Conservation (phyloP, 805 yeast genomes). For the Cephaloascus albidus region DNA sequence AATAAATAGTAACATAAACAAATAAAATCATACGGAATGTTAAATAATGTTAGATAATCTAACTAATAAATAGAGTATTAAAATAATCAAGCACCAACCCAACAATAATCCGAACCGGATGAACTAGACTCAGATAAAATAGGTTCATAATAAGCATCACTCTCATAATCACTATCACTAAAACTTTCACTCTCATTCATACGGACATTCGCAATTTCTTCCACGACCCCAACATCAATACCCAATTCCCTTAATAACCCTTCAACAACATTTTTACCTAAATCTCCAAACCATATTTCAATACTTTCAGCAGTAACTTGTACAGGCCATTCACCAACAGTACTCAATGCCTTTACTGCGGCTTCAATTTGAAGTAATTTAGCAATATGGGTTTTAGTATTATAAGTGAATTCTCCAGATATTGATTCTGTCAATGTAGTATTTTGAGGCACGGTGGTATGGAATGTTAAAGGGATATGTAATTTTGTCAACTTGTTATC, state of each 20-base stretch:
- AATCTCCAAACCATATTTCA: background rate
- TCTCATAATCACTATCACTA: background rate
- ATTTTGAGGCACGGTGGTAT: constrained; percentile 2
- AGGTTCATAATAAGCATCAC: background rate
- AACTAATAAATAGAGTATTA: too few species aligned
- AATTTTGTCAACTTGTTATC: constrained; percentile 3
- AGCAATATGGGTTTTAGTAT: background rate
- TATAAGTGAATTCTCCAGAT: background rate
- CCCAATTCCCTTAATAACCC: background rate
- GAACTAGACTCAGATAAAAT: background rate
- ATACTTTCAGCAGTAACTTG: background rate
- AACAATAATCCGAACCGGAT: background rate
- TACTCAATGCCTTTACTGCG: background rate
- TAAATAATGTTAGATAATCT: too few species aligned
- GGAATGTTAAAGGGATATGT: constrained; percentile 15
- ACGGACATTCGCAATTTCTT: background rate
- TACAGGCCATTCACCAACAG: background rate
- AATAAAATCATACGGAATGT: too few species aligned
- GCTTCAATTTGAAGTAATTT: background rate
- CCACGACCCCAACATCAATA: background rate
- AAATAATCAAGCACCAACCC: too few species aligned
- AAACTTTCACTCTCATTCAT: background rate
- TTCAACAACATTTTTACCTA: background rate
- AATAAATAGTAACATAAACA: too few species aligned
- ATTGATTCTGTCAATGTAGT: background rate